These are phyloP conservation scores for Vigna nakashimae DNA, from an alignment of 306 rosid species.

Conservation along the genomic window DNA sequence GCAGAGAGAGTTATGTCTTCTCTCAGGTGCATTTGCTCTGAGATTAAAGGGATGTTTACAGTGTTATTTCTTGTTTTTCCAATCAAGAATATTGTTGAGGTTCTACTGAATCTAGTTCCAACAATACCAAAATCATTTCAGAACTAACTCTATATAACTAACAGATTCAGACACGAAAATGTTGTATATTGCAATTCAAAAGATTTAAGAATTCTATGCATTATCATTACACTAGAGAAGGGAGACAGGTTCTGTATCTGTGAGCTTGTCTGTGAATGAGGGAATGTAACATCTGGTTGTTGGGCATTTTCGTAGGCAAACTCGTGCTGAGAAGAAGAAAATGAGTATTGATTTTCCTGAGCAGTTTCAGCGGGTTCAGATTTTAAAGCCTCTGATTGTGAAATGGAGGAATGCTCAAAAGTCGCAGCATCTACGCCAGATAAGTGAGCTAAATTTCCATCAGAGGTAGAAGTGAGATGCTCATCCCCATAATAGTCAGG, in stretches of 20 bases:
- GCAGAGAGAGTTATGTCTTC: too few relatives aligned
- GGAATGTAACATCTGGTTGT: slow-evolving; percentile 65
- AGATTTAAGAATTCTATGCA: slow-evolving; percentile 21
- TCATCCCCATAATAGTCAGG: slow-evolving; percentile 85
- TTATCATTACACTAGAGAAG: slow-evolving; percentile 89
- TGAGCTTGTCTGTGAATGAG: slow-evolving; percentile 76
- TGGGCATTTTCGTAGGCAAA: slow-evolving; percentile 75
- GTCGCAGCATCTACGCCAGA: slow-evolving; percentile 62
- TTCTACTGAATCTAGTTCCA: not conserved
- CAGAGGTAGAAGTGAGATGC: slow-evolving; percentile 68
- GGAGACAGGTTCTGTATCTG: slow-evolving; percentile 83
- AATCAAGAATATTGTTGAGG: not conserved
- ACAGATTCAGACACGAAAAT: not conserved
- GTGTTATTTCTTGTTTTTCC: not conserved
- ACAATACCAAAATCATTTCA: not conserved
- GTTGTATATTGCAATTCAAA: slow-evolving; percentile 24
- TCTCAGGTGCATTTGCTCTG: too few relatives aligned
- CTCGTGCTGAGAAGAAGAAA: slow-evolving; percentile 81
- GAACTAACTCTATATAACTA: slow-evolving; percentile 21
- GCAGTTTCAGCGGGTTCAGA: slow-evolving; percentile 71
- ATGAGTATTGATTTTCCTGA: slow-evolving; percentile 78
- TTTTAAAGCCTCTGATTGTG: slow-evolving; percentile 80
- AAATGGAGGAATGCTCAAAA: slow-evolving; percentile 72
- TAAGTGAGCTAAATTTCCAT: slow-evolving; percentile 74
- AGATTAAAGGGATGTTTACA: too few relatives aligned